Percentiles rank a stretch among this genome's conserved stretches.
These are phyloP conservation scores for Clonostachys sp. DNA, from an alignment of 2,329 filamentous ascomycete genomes.

Conservation along the genomic window DNA sequence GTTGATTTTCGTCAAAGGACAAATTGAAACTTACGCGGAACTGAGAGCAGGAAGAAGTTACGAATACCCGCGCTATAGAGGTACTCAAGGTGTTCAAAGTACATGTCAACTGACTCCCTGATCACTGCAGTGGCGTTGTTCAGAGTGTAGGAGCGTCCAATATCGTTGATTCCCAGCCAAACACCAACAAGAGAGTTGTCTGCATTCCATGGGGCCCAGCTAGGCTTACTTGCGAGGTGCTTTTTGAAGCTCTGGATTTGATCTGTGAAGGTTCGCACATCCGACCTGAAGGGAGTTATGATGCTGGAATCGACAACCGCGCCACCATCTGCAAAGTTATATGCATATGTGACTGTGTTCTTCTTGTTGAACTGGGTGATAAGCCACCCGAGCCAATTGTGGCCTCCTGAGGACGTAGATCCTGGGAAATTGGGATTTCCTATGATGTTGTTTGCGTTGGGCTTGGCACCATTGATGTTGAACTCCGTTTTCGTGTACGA, in stretches of 20 bases:
- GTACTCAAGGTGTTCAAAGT: slow-evolving; percentile 30
- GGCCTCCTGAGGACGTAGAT: slow-evolving; percentile 41
- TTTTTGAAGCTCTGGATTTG: slow-evolving; percentile 18
- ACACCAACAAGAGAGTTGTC: slow-evolving; percentile 36
- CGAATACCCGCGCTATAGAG: slow-evolving; percentile 49
- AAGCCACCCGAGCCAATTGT: slow-evolving; percentile 47
- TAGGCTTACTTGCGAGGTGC: slow-evolving; percentile 20
- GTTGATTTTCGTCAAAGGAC: too few relatives aligned
- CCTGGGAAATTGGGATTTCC: slow-evolving; percentile 56
- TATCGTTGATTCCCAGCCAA: slow-evolving; percentile 53
- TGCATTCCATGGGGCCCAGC: slow-evolving; percentile 32
- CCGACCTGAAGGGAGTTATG: slow-evolving; percentile 44
- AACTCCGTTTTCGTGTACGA: slow-evolving; percentile 40
- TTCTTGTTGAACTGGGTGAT: slow-evolving; percentile 36
- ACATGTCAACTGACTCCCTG: slow-evolving; percentile 32
- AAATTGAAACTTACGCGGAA: slow-evolving; percentile 34
- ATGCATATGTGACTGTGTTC: slow-evolving; percentile 32
- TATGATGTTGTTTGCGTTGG: slow-evolving; percentile 49
- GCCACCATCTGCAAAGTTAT: slow-evolving; percentile 50
- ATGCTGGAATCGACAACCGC: slow-evolving; percentile 47
- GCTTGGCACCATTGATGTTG: slow-evolving; percentile 42
- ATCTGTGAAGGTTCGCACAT: slow-evolving; percentile 18
- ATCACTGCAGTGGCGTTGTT: slow-evolving; percentile 24
- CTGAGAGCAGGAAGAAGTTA: slow-evolving; percentile 55
- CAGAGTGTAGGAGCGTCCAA: slow-evolving; percentile 40